Evolutionary conservation across 306 rosid species (phyloP).

Genomic region (Ceratonia siliqua): DNA sequence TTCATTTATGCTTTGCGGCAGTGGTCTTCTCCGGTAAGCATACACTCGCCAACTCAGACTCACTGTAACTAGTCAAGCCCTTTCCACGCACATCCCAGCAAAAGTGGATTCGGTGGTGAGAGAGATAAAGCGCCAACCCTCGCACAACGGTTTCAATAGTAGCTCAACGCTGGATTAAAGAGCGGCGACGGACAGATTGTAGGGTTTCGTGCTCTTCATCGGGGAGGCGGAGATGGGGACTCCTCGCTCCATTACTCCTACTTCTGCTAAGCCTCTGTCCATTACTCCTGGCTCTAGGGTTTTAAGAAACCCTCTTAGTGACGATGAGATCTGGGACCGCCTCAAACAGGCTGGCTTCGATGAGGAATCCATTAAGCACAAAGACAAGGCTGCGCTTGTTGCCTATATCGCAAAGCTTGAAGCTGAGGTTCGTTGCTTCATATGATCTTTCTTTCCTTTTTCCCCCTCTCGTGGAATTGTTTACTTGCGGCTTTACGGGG

Average conservation of each 20-base stretch:
- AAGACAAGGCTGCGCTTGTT: constrained; percentile 91
- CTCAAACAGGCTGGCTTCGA: constrained; percentile 81
- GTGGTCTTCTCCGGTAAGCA: not conserved
- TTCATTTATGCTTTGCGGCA: too few species aligned
- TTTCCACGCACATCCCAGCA: too few species aligned
- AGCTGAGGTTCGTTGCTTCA: constrained; percentile 67
- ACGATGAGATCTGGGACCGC: constrained; percentile 86
- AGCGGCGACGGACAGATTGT: not conserved
- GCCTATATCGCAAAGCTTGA: constrained; percentile 89
- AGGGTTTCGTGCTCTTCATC: constrained; percentile 20
- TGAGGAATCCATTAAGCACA: constrained; percentile 75
- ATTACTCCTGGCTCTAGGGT: constrained; percentile 87
- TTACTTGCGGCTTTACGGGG: too few species aligned
- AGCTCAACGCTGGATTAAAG: not conserved
- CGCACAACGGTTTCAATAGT: not conserved
- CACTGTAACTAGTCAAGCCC: too few species aligned
- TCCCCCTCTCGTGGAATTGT: too few species aligned
- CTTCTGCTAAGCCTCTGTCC: constrained; percentile 52
- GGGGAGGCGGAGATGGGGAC: constrained; percentile 57
- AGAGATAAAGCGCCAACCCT: not conserved
- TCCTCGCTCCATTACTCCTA: too few species aligned
- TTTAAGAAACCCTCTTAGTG: constrained; percentile 70
- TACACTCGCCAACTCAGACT: not conserved
- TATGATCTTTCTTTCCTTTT: not conserved
- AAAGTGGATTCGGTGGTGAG: too few species aligned